Evolutionary conservation across 2,329 filamentous ascomycete species (phyloP).

Genomic region (Pseudocercospora crystallina): DNA sequence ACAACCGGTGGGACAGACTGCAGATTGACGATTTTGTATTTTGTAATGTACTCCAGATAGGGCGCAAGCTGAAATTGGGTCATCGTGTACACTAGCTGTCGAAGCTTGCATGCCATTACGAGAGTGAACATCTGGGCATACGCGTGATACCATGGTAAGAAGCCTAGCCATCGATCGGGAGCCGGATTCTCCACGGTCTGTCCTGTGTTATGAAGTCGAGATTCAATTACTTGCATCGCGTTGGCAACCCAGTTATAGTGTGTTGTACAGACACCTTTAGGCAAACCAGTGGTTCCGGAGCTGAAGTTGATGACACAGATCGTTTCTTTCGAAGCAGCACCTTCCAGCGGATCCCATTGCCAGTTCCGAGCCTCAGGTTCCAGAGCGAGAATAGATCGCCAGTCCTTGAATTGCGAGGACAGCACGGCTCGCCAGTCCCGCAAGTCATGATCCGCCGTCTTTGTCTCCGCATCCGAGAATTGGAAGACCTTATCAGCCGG

Average conservation of each 20-base stretch:
- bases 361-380: slow-evolving; percentile 3
- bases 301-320: slow-evolving; percentile 77
- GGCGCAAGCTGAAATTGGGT: slow-evolving; percentile 66
- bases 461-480: slow-evolving; percentile 30
- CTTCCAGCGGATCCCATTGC: slow-evolving; percentile 8
- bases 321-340: slow-evolving; percentile 3
- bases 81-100: slow-evolving; percentile 72
- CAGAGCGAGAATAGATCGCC: slow-evolving; percentile 4
- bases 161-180: slow-evolving; percentile 58
- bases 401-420: neutral
- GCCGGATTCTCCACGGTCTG: slow-evolving; percentile 59
- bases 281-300: slow-evolving; percentile 74
- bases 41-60: slow-evolving; percentile 59
- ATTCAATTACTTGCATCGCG: slow-evolving; percentile 49
- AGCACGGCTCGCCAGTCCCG: slow-evolving; percentile 3
- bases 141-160: slow-evolving; percentile 68
- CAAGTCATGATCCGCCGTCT: slow-evolving; percentile 1
- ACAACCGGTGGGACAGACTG: slow-evolving; percentile 73
- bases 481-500: slow-evolving; percentile 59
- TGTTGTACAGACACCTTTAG: slow-evolving; percentile 81
- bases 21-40: slow-evolving; percentile 66
- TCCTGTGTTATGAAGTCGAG: slow-evolving; percentile 52
- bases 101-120: slow-evolving; percentile 28
- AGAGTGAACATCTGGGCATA: slow-evolving; percentile 57
- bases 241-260: slow-evolving; percentile 76